These are phyloP conservation scores for Glycine latifolia DNA, from an alignment of 306 rosid species.

Conservation along the genomic window DNA sequence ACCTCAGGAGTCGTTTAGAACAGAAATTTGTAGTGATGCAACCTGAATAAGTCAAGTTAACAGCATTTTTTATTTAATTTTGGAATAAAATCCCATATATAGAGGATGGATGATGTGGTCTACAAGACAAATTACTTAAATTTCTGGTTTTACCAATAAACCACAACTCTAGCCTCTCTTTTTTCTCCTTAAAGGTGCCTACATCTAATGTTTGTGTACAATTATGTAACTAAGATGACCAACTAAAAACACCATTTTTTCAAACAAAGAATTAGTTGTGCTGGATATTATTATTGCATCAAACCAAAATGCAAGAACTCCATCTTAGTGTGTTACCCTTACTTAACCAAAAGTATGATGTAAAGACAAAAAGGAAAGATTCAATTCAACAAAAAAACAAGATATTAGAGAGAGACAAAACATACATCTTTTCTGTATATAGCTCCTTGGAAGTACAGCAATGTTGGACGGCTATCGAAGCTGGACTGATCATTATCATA, in stretches of 20 bases:
- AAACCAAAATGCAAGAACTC: neutral
- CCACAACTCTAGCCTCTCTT: neutral
- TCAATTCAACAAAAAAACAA: conserved; percentile 1
- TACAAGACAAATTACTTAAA: neutral
- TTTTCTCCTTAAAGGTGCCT: neutral
- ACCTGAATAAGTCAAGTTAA: neutral
- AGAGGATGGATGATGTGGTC: neutral
- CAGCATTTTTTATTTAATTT: neutral
- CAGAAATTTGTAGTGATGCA: neutral
- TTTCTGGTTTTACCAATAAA: neutral
- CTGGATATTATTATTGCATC: neutral
- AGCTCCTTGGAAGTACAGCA: conserved; percentile 90
- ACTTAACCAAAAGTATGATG: neutral
- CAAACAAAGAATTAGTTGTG: neutral
- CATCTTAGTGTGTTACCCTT: neutral
- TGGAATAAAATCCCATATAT: neutral
- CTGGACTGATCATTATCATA: conserved; percentile 62
- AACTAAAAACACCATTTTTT: neutral
- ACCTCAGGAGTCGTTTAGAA: neutral
- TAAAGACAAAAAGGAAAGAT: neutral
- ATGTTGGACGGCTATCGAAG: conserved; percentile 66
- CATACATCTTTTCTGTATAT: conserved; percentile 85
- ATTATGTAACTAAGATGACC: neutral
- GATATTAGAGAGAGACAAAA: conserved; percentile 42
- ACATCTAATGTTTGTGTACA: neutral